Evolutionary conservation across 2,329 filamentous ascomycete species (phyloP).

Genomic region (Talaromyces atroroseus): DNA sequence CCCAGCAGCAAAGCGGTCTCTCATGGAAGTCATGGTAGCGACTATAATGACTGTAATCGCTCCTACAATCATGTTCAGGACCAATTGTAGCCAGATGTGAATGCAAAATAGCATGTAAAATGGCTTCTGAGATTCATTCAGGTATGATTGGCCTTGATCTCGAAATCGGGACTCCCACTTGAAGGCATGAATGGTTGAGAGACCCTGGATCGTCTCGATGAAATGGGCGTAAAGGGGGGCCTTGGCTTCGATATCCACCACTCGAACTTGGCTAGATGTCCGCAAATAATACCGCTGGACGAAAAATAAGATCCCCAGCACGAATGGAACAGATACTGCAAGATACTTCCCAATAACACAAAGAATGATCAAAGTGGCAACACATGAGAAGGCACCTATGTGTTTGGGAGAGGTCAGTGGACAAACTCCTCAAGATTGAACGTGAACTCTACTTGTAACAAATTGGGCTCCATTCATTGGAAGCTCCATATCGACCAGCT

Average conservation of each 20-base stretch:
- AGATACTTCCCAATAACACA: conserved; percentile 43
- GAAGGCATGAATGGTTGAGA: conserved; percentile 53
- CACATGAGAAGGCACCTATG: conserved; percentile 16
- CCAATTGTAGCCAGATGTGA: conserved; percentile 53
- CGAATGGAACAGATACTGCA: conserved; percentile 46
- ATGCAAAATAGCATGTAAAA: conserved; percentile 54
- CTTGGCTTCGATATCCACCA: conserved; percentile 58
- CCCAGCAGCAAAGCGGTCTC: conserved; percentile 41
- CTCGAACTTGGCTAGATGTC: conserved; percentile 55
- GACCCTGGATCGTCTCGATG: conserved; percentile 50
- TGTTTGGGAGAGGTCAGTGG: neutral
- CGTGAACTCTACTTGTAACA: neutral
- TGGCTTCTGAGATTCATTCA: conserved; percentile 52
- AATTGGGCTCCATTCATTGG: conserved; percentile 23
- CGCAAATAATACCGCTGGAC: conserved; percentile 56
- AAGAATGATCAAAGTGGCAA: conserved; percentile 47
- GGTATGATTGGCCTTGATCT: conserved; percentile 41
- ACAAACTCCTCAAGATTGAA: neutral
- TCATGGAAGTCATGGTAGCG: conserved; percentile 42
- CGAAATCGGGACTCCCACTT: conserved; percentile 43
- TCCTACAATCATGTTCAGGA: conserved; percentile 47
- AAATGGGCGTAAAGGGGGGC: conserved; percentile 55
- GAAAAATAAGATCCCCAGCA: conserved; percentile 43
- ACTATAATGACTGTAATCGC: conserved; percentile 46
- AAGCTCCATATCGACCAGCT: conserved; percentile 41